A percentile compares a stretch with the other conserved stretches of the same genome.
Conservation (phyloP, 345 rosid species). For the Rhizophora apiculata region DNA sequence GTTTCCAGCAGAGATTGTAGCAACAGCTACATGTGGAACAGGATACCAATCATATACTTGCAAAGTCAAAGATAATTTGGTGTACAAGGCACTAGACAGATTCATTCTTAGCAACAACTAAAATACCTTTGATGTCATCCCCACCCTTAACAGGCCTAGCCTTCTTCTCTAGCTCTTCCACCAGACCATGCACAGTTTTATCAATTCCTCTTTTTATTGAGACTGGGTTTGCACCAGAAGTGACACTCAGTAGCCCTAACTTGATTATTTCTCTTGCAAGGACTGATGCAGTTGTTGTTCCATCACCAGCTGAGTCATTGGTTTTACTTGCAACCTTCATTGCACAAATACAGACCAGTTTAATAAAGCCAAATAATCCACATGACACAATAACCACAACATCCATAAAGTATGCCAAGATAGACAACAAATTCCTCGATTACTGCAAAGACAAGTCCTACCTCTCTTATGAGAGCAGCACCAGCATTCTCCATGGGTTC, state of each 20-base stretch:
- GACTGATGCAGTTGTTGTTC: slow-evolving; percentile 91
- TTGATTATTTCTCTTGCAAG: slow-evolving; percentile 93
- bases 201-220: slow-evolving; percentile 88
- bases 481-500: slow-evolving; percentile 99
- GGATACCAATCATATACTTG: not conserved
- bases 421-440: not conserved
- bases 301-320: slow-evolving; percentile 98
- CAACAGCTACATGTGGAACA: slow-evolving; percentile 55
- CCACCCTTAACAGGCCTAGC: slow-evolving; percentile 88
- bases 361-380: not conserved
- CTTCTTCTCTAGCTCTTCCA: slow-evolving; percentile 80
- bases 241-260: slow-evolving; percentile 78
- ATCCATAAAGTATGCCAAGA: not conserved
- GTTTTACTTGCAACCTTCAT: slow-evolving; percentile 96
- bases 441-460: slow-evolving; percentile 18
- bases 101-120: not conserved
- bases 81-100: not conserved
- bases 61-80: not conserved
- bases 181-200: slow-evolving; percentile 72
- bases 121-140: slow-evolving; percentile 76
- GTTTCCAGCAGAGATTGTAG: slow-evolving; percentile 92
- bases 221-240: slow-evolving; percentile 97
- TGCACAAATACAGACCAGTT: not conserved
- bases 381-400: not conserved
- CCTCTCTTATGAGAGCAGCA: slow-evolving; percentile 98